Evolutionary conservation across 2,329 filamentous ascomycete species (phyloP), one percentile per base, ranked within the genome.

Genomic region (Penicillium palitans): DNA sequence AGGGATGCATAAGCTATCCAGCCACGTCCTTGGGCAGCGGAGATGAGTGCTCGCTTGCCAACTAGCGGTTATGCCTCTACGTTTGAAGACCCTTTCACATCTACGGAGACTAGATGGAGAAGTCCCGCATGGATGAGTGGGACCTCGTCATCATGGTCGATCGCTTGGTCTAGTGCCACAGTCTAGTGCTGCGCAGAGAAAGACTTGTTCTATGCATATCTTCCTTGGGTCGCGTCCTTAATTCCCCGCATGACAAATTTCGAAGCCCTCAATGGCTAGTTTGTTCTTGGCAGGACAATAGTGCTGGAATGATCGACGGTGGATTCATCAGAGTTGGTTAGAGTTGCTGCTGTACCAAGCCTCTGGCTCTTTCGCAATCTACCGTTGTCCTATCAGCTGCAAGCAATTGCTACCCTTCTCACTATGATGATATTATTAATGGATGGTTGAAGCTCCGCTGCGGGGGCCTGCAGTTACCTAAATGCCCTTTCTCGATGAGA

Each of bases 91-190:
- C 15, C 1, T n/a, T 25, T 13, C 21, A 10, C 19, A 37, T 10
- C 31, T 37, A 37, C 13, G 13, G 8, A 37, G 6, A 5, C 31
- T 6, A 24, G 19, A 24, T 25, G 7, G 2, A 24, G 24, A 24
- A 40, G 19, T 7, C 10, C 27, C 9, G 37, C 3, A 6, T 25
- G 46, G 17, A 46, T 17, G 31, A 48, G 27, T 8, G 25, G 39
- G 24, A 44, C 55, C 51, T 64, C 55, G 58, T 61, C 52, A 62
- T 52, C 58, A 21, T 9, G 33, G 58, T 55, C 51, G 55, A 62
- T 62, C 58, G 37, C 17, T 37, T 15, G 10, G 25, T 15, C 25
- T 48, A 49, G 31, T 42, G 3, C 53, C 31, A 6, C 10, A 33
- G 15, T 15, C 21, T 45, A 49, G 31, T 42, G 4, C 50, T 27